Evolutionary conservation across 257 asterid genomes (phyloP).

Genomic region (Solanum chiquidenum): DNA sequence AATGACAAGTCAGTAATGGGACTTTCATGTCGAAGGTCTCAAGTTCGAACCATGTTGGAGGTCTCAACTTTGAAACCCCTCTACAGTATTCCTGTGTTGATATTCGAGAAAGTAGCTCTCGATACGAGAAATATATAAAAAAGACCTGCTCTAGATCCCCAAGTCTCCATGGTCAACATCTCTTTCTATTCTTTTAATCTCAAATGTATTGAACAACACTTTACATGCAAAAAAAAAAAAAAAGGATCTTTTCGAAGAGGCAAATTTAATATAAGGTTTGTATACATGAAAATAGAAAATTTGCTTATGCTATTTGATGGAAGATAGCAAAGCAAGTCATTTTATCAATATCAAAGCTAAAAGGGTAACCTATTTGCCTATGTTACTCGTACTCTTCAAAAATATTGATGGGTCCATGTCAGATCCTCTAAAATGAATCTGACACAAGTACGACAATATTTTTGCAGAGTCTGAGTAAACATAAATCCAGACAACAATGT

Average conservation of each 20-base stretch:
- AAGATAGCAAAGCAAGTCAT: background rate
- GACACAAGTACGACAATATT: background rate
- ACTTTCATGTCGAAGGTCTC: too few species aligned
- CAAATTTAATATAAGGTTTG: background rate
- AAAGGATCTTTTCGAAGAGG: background rate
- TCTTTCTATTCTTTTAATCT: too few species aligned
- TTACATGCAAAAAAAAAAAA: background rate
- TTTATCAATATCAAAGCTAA: background rate
- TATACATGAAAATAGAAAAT: background rate
- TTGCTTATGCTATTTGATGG: background rate
- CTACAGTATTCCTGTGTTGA: too few species aligned
- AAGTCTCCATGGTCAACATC: too few species aligned
- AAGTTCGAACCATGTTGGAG: background rate
- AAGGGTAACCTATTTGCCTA: background rate
- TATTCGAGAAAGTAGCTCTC: too few species aligned
- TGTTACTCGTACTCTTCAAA: background rate
- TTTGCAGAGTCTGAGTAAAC: background rate
- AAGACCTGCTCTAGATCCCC: too few species aligned
- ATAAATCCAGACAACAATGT: background rate
- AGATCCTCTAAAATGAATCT: background rate
- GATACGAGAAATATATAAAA: too few species aligned
- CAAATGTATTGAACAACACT: background rate
- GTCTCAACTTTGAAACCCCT: too few species aligned
- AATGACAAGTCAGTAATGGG: too few species aligned
- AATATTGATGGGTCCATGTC: fast-evolving